phyloP scores from a whole-genome alignment of 2,329 filamentous ascomycete species.

The Paracoccidioides brasiliensis region DNA sequence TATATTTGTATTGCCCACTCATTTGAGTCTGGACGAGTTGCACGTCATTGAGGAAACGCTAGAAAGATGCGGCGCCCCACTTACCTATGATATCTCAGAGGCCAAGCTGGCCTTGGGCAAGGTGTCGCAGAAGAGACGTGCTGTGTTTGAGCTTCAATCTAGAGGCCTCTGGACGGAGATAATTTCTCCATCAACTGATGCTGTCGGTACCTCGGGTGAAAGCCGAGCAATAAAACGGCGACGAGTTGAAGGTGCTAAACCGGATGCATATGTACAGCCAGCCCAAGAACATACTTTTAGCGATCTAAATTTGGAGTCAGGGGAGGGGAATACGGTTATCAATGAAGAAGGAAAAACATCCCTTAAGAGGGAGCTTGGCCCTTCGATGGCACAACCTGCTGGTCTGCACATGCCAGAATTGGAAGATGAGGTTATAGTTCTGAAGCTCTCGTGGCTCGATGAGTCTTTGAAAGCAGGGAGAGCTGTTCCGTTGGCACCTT shows the following conservation, averaged over 20 bases:
- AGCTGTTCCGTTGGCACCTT: slow-evolving; percentile 36
- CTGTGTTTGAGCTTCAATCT: slow-evolving; percentile 62
- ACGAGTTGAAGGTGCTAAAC: slow-evolving; percentile 9
- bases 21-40: slow-evolving; percentile 51
- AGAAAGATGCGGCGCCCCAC: slow-evolving; percentile 37
- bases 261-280: not conserved
- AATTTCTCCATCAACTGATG: slow-evolving; percentile 1
- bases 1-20: slow-evolving; percentile 61
- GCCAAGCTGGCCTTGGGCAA: slow-evolving; percentile 64
- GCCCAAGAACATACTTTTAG: slow-evolving; percentile 11
- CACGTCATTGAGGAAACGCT: slow-evolving; percentile 53
- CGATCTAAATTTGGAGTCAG: slow-evolving; percentile 22
- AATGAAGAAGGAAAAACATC: not conserved
- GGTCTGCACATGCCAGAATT: not conserved
- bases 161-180: slow-evolving; percentile 44
- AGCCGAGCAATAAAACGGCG: slow-evolving; percentile 18
- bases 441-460: slow-evolving; percentile 43
- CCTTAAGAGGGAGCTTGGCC: slow-evolving; percentile 2
- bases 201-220: not conserved
- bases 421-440: slow-evolving; percentile 26
- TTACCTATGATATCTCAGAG: slow-evolving; percentile 60
- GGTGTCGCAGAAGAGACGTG: slow-evolving; percentile 55
- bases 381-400: slow-evolving; percentile 7
- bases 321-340: slow-evolving; percentile 14
- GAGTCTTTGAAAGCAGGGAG: slow-evolving; percentile 32